These are phyloP conservation scores for Cylindricascospora bacillispora DNA, from an alignment of 1,139 yeast species.

Conservation along the genomic window DNA sequence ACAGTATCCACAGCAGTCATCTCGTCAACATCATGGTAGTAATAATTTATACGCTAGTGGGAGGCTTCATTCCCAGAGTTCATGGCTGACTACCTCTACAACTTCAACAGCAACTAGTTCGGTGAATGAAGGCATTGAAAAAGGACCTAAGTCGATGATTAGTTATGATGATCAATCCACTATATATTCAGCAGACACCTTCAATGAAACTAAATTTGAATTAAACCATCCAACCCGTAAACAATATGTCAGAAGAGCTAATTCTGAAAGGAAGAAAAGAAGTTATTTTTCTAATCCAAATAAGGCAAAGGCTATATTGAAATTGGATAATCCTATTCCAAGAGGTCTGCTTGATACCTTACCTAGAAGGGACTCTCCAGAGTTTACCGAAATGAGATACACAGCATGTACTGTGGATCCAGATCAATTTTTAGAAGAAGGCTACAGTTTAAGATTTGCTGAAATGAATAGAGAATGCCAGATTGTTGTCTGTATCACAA, in stretches of 20 bases:
- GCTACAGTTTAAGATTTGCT: conserved; percentile 75
- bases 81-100: conserved; percentile 15
- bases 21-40: conserved; percentile 4
- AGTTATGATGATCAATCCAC: conserved; percentile 23
- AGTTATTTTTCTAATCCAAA: conserved; percentile 50
- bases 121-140: conserved; percentile 13
- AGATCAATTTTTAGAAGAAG: conserved; percentile 63
- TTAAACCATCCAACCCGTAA: conserved; percentile 39
- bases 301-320: conserved; percentile 43
- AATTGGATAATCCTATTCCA: conserved; percentile 88
- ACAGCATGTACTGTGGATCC: conserved; percentile 91
- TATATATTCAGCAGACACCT: conserved; percentile 27
- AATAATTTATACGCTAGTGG: conserved; percentile 9
- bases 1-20: conserved; percentile 2
- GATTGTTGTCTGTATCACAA: conserved; percentile 77
- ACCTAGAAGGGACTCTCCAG: conserved; percentile 78
- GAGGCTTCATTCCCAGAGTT: conserved; percentile 11
- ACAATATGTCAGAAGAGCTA: conserved; percentile 34
- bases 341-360: conserved; percentile 66
- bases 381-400: conserved; percentile 86
- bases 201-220: conserved; percentile 25
- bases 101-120: conserved; percentile 18
- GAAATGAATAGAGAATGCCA: conserved; percentile 83
- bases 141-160: conserved; percentile 13
- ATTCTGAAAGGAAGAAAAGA: conserved; percentile 44